Conservation (phyloP, 768 basidiomycete species). For the Dentipellis sp. region DNA sequence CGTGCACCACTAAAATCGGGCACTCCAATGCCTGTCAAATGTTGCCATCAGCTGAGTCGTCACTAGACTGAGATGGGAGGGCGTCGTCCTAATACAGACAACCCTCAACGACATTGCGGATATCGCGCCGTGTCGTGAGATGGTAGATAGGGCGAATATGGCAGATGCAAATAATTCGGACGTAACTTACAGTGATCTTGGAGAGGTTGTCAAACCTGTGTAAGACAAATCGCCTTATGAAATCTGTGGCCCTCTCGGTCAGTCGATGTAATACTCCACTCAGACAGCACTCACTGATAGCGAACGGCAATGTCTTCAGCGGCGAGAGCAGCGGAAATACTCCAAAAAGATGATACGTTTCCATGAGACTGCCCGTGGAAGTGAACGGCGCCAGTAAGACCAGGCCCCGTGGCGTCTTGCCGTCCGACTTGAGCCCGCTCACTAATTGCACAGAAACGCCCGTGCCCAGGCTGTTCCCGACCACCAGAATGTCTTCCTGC, state of each 20-base stretch:
- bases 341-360: slow-evolving; percentile 59
- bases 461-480: slow-evolving; percentile 88
- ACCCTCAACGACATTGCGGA: no score
- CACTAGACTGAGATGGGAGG: no score
- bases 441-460: slow-evolving; percentile 49
- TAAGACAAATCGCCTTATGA: slow-evolving; percentile 42
- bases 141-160: no score
- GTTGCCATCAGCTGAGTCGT: not conserved
- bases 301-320: slow-evolving; percentile 50
- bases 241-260: slow-evolving; percentile 25
- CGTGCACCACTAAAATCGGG: slow-evolving; percentile 66
- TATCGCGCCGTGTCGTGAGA: not conserved
- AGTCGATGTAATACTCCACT: slow-evolving; percentile 2
- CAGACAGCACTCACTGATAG: slow-evolving; percentile 42
- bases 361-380: slow-evolving; percentile 36
- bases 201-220: slow-evolving; percentile 58
- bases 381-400: slow-evolving; percentile 34
- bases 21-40: slow-evolving; percentile 48
- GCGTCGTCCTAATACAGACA: no score
- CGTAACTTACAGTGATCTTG: slow-evolving; percentile 42
- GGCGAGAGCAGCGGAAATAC: slow-evolving; percentile 67
- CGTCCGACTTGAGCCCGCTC: slow-evolving; percentile 30
- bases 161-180: not conserved
- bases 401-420: slow-evolving; percentile 29
- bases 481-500: slow-evolving; percentile 53